phyloP scores from a whole-genome alignment of 2,329 filamentous ascomycete species.

The Hypoxylon sp. region DNA sequence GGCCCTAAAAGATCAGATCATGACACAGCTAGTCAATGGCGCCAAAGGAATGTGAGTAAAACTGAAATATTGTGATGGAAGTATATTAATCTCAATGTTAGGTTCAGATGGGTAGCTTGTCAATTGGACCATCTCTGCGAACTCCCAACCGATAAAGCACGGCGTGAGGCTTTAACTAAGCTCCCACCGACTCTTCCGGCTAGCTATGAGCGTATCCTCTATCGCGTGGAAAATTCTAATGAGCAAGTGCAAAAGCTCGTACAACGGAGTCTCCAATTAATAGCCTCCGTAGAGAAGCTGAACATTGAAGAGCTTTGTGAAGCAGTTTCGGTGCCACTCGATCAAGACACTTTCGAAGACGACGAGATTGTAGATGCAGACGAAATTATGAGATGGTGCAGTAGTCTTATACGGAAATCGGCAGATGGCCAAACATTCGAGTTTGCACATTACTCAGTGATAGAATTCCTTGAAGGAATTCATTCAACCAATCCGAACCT shows the following conservation, averaged over 20 bases:
- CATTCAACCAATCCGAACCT: slow-evolving; percentile 16
- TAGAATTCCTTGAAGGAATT: slow-evolving; percentile 31
- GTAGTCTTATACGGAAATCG: slow-evolving; percentile 36
- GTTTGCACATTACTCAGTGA: slow-evolving; percentile 39
- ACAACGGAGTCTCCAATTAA: background rate
- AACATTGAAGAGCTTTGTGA: slow-evolving; percentile 23
- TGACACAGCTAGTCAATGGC: slow-evolving; percentile 16
- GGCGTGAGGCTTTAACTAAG: slow-evolving; percentile 25
- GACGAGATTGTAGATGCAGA: slow-evolving; percentile 30
- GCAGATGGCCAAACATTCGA: slow-evolving; percentile 15
- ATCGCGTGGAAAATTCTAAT: background rate
- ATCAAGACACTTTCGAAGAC: slow-evolving; percentile 13
- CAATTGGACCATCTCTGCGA: slow-evolving; percentile 37
- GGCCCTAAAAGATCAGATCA: slow-evolving; percentile 25
- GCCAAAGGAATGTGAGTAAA: slow-evolving; percentile 39
- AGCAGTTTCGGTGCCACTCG: slow-evolving; percentile 22
- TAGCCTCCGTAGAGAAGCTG: background rate
- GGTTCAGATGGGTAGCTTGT: slow-evolving; percentile 41
- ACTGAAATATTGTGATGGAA: background rate
- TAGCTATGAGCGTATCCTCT: slow-evolving; percentile 32
- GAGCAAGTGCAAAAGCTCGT: slow-evolving; percentile 7
- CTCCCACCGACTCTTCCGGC: slow-evolving; percentile 26
- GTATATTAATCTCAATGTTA: slow-evolving; percentile 16
- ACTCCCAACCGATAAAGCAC: slow-evolving; percentile 22
- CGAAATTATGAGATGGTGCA: slow-evolving; percentile 31